A percentile compares a stretch with the other conserved stretches of the same genome.
These are phyloP conservation scores for Penicillium macrosclerotiorum DNA, from an alignment of 495 filamentous ascomycete genomes.

Conservation along the genomic window DNA sequence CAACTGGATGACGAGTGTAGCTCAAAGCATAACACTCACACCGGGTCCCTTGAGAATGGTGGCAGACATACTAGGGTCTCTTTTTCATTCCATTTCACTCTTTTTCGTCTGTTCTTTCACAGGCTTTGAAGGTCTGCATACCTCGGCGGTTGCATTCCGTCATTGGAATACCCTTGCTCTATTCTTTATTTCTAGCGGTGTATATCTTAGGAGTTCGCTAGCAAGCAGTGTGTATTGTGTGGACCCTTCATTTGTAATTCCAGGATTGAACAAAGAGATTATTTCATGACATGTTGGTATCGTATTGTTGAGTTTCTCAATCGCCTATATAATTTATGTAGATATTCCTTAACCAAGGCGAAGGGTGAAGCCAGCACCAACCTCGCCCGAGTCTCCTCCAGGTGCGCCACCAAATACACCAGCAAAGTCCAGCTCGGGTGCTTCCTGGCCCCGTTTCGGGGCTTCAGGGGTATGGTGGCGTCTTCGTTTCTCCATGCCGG, in stretches of 20 bases:
- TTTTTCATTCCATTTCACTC: background rate
- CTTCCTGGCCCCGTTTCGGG: slow-evolving; percentile 73
- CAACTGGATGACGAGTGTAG: background rate
- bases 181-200: slow-evolving; percentile 9
- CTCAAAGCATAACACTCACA: background rate
- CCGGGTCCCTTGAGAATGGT: too few relatives aligned
- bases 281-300: background rate
- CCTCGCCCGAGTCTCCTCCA: slow-evolving; percentile 66
- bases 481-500: slow-evolving; percentile 82
- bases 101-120: background rate
- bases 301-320: too few relatives aligned
- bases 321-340: too few relatives aligned
- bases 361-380: slow-evolving; percentile 80
- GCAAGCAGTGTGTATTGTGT: background rate
- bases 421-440: slow-evolving; percentile 60
- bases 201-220: slow-evolving; percentile 3
- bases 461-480: slow-evolving; percentile 76
- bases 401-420: slow-evolving; percentile 81
- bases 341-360: slow-evolving; percentile 65
- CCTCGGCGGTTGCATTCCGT: background rate
- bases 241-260: background rate
- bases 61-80: background rate
- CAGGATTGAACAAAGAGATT: background rate
- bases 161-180: background rate
- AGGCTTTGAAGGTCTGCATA: slow-evolving; percentile 15